phyloP scores from a whole-genome alignment of 2,329 filamentous ascomycete genomes.

The Ophiostoma pallidulum region DNA sequence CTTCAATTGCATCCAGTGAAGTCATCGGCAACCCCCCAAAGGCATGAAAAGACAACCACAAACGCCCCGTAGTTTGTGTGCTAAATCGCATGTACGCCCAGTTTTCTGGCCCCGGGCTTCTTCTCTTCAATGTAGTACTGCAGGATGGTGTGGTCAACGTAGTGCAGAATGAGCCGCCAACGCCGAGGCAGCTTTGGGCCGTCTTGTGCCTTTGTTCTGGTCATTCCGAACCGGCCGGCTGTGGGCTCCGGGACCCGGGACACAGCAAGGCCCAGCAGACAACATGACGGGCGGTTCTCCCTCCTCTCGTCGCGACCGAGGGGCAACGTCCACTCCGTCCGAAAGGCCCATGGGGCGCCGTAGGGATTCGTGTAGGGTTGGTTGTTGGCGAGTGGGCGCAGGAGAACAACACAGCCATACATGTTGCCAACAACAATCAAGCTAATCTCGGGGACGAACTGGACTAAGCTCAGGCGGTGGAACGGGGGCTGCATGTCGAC shows the following conservation, averaged over 20 bases:
- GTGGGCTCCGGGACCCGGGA: slow-evolving; percentile 48
- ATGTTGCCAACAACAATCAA: slow-evolving; percentile 58
- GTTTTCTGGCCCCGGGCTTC: not conserved
- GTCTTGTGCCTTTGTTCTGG: not conserved
- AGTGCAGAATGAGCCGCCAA: slow-evolving; percentile 64
- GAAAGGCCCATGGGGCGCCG: slow-evolving; percentile 27
- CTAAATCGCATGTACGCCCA: not conserved
- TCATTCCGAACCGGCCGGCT: slow-evolving; percentile 20
- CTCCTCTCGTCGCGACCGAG: slow-evolving; percentile 35
- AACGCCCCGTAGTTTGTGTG: not conserved
- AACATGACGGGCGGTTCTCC: slow-evolving; percentile 34
- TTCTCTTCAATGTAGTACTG: slow-evolving; percentile 52
- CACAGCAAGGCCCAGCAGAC: slow-evolving; percentile 58
- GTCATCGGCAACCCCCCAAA: too few species aligned
- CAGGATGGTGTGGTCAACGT: slow-evolving; percentile 58
- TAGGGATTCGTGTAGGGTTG: not conserved
- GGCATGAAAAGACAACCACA: too few species aligned
- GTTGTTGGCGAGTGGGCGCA: slow-evolving; percentile 45
- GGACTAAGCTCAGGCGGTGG: slow-evolving; percentile 50
- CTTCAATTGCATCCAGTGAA: too few species aligned
- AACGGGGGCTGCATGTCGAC: slow-evolving; percentile 25
- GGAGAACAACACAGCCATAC: slow-evolving; percentile 54
- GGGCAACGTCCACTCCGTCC: slow-evolving; percentile 45
- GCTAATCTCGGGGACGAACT: slow-evolving; percentile 59
- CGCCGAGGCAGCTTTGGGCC: slow-evolving; percentile 30